phyloP scores from a whole-genome alignment of 441 rosid species.

The Brassica balearica region DNA sequence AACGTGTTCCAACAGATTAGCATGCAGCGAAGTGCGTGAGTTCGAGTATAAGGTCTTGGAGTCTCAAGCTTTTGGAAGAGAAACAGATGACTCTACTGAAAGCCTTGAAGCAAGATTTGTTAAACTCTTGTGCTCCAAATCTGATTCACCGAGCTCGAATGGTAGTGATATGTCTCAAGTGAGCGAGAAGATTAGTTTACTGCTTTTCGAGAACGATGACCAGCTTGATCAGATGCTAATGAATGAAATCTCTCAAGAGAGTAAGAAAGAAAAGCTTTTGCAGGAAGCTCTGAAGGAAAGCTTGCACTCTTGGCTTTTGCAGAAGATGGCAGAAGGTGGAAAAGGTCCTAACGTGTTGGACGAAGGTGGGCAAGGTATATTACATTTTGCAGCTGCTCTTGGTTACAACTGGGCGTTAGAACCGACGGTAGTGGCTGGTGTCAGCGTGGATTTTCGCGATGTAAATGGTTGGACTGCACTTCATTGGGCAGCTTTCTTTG shows the following conservation, averaged over 20 bases:
- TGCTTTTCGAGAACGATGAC: constrained; percentile 65
- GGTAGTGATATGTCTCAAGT: constrained; percentile 54
- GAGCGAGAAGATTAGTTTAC: constrained; percentile 61
- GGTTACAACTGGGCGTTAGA: constrained; percentile 95
- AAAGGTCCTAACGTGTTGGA: constrained; percentile 84
- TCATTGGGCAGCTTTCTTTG: constrained; percentile 96
- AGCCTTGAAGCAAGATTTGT: constrained; percentile 65
- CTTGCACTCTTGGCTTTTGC: constrained; percentile 77
- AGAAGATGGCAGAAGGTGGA: constrained; percentile 80
- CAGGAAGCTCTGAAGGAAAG: constrained; percentile 79
- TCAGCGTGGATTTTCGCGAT: constrained; percentile 87
- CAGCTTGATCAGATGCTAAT: constrained; percentile 65
- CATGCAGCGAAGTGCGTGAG: constrained; percentile 97
- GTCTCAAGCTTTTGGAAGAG: constrained; percentile 45
- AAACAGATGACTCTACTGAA: constrained; percentile 41
- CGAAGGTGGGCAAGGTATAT: constrained; percentile 87
- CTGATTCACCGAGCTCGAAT: constrained; percentile 39
- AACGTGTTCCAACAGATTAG: constrained; percentile 88
- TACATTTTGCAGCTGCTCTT: constrained; percentile 93
- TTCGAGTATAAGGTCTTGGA: constrained; percentile 65
- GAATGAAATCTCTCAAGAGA: constrained; percentile 51
- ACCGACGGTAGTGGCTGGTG: constrained; percentile 81
- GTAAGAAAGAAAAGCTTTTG: constrained; percentile 59
- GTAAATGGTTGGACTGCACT: constrained; percentile 97
- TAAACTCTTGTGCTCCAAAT: constrained; percentile 61